These are phyloP conservation scores for Canariomyces notabilis DNA, from an alignment of 2,329 filamentous ascomycete species.

Conservation along the genomic window DNA sequence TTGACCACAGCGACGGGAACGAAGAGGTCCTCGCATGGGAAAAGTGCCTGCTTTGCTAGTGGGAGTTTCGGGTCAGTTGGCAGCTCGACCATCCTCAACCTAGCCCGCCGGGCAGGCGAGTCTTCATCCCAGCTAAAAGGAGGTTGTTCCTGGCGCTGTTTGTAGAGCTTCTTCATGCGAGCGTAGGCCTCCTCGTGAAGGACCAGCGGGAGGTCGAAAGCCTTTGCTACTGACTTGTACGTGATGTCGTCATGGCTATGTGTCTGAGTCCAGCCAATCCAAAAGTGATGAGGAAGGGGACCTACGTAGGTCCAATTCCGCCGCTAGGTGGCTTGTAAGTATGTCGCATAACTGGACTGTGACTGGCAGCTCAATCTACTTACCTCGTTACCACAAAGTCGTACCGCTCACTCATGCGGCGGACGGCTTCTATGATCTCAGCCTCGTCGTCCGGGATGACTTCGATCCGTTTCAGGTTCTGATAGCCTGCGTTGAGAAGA, in stretches of 20 bases:
- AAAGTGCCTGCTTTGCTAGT: constrained; percentile 68
- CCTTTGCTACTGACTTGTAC: constrained; percentile 88
- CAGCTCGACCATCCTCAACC: constrained; percentile 84
- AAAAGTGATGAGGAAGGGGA: neutral
- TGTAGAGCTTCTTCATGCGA: constrained; percentile 78
- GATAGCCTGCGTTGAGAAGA: constrained; percentile 11
- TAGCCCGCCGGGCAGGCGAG: constrained; percentile 71
- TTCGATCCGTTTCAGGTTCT: constrained; percentile 78
- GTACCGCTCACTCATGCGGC: constrained; percentile 81
- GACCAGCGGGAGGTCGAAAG: constrained; percentile 70
- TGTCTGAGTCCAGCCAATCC: neutral
- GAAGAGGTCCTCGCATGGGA: constrained; percentile 78
- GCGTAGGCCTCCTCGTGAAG: constrained; percentile 72
- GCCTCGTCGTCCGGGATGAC: constrained; percentile 89
- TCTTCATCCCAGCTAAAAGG: constrained; percentile 82
- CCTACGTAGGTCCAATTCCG: constrained; percentile 90
- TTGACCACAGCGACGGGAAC: constrained; percentile 87
- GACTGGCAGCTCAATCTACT: neutral
- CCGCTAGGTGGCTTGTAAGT: constrained; percentile 49
- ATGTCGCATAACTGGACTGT: constrained; percentile 5
- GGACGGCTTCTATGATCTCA: constrained; percentile 83
- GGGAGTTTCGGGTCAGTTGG: constrained; percentile 67
- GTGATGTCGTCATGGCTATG: constrained; percentile 93
- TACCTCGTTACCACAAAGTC: constrained; percentile 88
- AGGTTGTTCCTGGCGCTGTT: constrained; percentile 65